These are phyloP conservation scores for Eucalyptus virginea DNA, from an alignment of 345 rosid species.

Conservation along the genomic window DNA sequence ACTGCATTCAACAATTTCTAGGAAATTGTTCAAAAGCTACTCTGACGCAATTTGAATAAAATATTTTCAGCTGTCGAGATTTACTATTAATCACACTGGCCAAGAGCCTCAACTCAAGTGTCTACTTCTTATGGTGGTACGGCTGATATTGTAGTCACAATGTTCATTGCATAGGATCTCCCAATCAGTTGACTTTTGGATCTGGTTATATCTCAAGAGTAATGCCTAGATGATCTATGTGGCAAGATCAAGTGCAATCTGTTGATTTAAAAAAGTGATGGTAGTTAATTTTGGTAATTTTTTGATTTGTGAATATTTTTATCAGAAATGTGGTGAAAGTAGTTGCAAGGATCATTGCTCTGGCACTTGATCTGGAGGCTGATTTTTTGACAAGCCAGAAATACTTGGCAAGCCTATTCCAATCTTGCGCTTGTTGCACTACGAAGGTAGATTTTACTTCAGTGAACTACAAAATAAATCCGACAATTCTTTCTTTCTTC, in stretches of 20 bases:
- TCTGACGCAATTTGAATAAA: background rate
- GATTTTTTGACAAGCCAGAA: conserved; percentile 64
- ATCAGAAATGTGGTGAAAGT: conserved; percentile 44
- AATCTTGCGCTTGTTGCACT: conserved; percentile 49
- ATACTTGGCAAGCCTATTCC: conserved; percentile 69
- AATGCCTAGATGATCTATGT: background rate
- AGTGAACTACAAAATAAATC: background rate
- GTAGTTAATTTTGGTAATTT: background rate
- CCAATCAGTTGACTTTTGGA: background rate
- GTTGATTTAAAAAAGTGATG: background rate
- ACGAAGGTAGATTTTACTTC: conserved; percentile 27
- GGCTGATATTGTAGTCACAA: background rate
- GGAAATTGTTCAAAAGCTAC: background rate
- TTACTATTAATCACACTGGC: background rate
- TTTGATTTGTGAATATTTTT: background rate
- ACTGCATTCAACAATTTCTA: background rate
- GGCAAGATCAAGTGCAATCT: background rate
- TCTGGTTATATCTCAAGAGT: background rate
- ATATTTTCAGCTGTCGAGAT: background rate
- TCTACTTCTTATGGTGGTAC: background rate
- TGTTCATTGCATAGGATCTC: background rate
- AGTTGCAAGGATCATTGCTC: conserved; percentile 55
- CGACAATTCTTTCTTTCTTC: background rate
- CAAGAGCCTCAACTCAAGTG: background rate
- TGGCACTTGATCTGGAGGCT: conserved; percentile 54